These are phyloP conservation scores for Diplosphaera chodatii DNA, from an alignment of 139 green algal genomes.

Conservation along the genomic window DNA sequence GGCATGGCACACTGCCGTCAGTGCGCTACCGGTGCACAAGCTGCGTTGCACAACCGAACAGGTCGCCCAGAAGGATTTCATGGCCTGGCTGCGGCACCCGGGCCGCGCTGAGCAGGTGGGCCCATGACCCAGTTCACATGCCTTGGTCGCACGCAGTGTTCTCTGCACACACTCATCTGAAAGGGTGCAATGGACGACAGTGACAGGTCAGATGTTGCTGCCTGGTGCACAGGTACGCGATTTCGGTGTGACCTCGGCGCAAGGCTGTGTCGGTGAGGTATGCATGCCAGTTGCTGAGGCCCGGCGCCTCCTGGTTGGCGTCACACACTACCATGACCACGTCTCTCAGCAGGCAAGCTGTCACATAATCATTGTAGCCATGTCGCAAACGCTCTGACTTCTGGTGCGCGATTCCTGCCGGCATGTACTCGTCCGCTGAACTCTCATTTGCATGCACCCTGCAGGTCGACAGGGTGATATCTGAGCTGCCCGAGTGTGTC, in stretches of 20 bases:
- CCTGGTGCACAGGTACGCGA: neutral
- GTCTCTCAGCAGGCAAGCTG: neutral
- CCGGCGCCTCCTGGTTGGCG: neutral
- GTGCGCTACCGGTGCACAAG: neutral
- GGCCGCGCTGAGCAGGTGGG: neutral
- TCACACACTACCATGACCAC: neutral
- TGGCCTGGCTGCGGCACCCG: neutral
- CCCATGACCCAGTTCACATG: too few species aligned
- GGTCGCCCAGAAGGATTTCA: neutral
- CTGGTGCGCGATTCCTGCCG: too few species aligned
- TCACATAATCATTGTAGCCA: neutral
- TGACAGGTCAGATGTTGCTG: too few species aligned
- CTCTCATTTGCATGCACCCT: neutral
- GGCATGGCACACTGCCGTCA: neutral
- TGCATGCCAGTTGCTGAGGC: neutral
- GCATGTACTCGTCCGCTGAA: too few species aligned
- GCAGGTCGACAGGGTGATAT: neutral
- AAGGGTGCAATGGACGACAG: too few species aligned
- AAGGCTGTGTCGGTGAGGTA: neutral
- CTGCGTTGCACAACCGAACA: neutral
- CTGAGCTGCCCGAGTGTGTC: neutral
- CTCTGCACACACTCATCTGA: too few species aligned
- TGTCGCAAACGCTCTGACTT: too few species aligned
- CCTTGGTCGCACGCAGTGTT: too few species aligned
- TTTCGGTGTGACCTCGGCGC: neutral